A percentile compares a stretch with the other conserved stretches of the same genome.
These are phyloP conservation scores for Cutaneotrichosporon cavernicola DNA, from an alignment of 1,284 basidiomycete genomes.

Conservation along the genomic window DNA sequence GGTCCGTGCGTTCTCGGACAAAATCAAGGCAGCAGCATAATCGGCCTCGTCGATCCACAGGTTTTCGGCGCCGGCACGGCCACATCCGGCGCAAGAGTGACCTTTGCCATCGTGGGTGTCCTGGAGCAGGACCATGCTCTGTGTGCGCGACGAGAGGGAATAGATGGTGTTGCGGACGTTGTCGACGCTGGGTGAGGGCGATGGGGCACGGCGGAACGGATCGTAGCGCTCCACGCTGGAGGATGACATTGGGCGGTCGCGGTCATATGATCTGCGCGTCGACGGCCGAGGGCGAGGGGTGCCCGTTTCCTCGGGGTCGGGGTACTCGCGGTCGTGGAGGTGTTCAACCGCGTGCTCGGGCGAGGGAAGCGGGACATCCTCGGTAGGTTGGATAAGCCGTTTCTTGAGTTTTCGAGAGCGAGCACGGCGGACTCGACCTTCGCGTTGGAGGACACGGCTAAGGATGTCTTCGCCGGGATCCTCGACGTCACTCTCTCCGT, in stretches of 20 bases:
- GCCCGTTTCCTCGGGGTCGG: not conserved
- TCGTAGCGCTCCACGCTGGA: constrained; percentile 13
- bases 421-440: constrained; percentile 66
- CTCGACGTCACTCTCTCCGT: constrained; percentile 72
- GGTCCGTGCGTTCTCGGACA: constrained; percentile 68
- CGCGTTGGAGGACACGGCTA: constrained; percentile 62
- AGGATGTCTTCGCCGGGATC: constrained; percentile 67
- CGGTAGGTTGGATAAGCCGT: not conserved
- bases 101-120: constrained; percentile 20
- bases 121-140: constrained; percentile 23
- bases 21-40: constrained; percentile 64
- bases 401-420: constrained; percentile 51
- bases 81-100: constrained; percentile 14
- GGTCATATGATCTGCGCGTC: not conserved
- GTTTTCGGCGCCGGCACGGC: constrained; percentile 9
- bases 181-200: not conserved
- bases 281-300: not conserved
- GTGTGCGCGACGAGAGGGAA: constrained; percentile 18
- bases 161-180: constrained; percentile 16
- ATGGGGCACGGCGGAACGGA: constrained; percentile 6
- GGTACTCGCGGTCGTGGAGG: constrained; percentile 1
- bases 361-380: not conserved
- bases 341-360: not conserved
- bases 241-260: not conserved
- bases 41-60: constrained; percentile 66